Conservation (phyloP, 2,329 filamentous ascomycete genomes). For the Orbilia oligospora region DNA sequence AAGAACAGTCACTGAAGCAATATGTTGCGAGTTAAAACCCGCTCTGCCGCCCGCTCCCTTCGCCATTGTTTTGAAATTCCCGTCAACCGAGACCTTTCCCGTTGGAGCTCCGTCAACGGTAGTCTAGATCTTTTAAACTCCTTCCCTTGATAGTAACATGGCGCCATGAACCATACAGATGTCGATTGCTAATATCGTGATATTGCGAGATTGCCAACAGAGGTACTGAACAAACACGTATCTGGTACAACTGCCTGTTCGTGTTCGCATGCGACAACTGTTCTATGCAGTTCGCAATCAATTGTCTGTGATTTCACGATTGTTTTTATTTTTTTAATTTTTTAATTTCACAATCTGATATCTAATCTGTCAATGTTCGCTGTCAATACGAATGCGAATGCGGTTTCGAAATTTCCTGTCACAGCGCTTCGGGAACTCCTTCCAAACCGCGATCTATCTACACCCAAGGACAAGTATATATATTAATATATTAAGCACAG, state of each 20-base stretch:
- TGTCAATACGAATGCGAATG: constrained; percentile 22
- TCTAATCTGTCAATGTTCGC: background rate
- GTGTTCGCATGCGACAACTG: background rate
- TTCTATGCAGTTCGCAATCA: background rate
- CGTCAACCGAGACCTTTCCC: constrained; percentile 45
- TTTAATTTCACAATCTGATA: background rate
- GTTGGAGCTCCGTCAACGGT: constrained; percentile 22
- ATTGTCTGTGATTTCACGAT: constrained; percentile 17
- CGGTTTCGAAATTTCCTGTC: constrained; percentile 15
- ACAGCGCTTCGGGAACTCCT: constrained; percentile 29
- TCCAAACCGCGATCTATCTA: constrained; percentile 12
- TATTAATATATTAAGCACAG: constrained; percentile 35
- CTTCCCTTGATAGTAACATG: constrained; percentile 25
- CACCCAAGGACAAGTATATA: background rate
- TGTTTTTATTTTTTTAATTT: background rate
- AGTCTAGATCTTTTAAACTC: constrained; percentile 22
- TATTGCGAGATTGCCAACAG: constrained; percentile 16
- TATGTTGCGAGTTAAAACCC: constrained; percentile 21
- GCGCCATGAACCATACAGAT: constrained; percentile 39
- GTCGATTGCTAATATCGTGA: constrained; percentile 17
- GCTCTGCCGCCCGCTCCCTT: constrained; percentile 29
- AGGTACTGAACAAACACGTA: constrained; percentile 4
- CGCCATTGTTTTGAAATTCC: constrained; percentile 26
- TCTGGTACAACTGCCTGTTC: constrained; percentile 1
- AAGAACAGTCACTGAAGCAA: constrained; percentile 11